A percentile compares a stretch with the other conserved stretches of the same genome.
Evolutionary conservation across 495 filamentous ascomycete genomes (phyloP).

Genomic region (Glonium stellatum): DNA sequence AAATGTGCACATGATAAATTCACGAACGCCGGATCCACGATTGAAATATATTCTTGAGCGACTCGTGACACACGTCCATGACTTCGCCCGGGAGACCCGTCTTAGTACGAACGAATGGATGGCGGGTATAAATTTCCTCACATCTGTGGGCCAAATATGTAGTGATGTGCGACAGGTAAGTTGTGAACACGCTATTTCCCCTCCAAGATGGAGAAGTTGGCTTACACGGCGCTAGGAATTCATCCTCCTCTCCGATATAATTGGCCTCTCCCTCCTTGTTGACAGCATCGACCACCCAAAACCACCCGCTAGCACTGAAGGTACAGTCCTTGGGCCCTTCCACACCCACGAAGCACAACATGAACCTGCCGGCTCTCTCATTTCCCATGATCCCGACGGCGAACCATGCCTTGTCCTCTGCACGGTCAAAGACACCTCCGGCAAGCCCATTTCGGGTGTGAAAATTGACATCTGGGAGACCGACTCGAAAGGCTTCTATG

Average conservation of each 20-base stretch:
- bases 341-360: slow-evolving; percentile 81
- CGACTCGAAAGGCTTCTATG: slow-evolving; percentile 78
- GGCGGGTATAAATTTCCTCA: slow-evolving; percentile 38
- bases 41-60: slow-evolving; percentile 38
- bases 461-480: slow-evolving; percentile 95
- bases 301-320: slow-evolving; percentile 66
- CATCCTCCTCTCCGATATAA: slow-evolving; percentile 86
- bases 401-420: slow-evolving; percentile 71
- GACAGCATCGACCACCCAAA: slow-evolving; percentile 92
- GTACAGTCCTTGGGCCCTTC: slow-evolving; percentile 87
- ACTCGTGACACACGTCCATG: slow-evolving; percentile 38
- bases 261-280: slow-evolving; percentile 83
- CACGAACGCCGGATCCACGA: slow-evolving; percentile 32
- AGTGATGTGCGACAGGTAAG: slow-evolving; percentile 38
- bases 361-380: slow-evolving; percentile 54
- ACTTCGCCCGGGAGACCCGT: slow-evolving; percentile 40
- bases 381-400: slow-evolving; percentile 66
- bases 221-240: slow-evolving; percentile 55
- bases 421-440: slow-evolving; percentile 61
- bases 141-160: slow-evolving; percentile 38
- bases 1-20: slow-evolving; percentile 39
- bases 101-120: slow-evolving; percentile 40
- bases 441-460: slow-evolving; percentile 59
- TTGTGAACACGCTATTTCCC: neutral
- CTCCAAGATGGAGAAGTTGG: neutral